Evolutionary conservation across 495 filamentous ascomycete genomes (phyloP), one percentile per base, ranked within the genome.

Genomic region (Talaromyces thailandensis): DNA sequence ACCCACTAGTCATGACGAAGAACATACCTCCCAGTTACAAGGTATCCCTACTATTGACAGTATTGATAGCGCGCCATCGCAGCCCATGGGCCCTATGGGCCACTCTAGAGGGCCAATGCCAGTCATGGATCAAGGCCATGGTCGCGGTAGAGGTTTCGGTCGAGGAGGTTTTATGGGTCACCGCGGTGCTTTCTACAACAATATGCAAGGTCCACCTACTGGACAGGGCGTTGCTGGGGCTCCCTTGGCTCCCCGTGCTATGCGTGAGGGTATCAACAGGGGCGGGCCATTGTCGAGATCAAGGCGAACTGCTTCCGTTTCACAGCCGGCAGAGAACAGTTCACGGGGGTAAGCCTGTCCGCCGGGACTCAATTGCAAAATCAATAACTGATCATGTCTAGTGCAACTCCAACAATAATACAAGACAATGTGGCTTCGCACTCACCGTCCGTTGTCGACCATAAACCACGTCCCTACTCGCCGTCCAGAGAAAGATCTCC

Each of bases 201-300:
- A 62, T 61, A 63, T 61, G 61, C 71, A 45, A 63, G 66, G 35
- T 61, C 67, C 4, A 62, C 77, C 78, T 0, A 71, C 72, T 66
- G 84, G 83, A 12, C 75, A 79, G 43, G 86, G 86, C n/a, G 86
- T 89, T 51, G 84, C 82, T 71, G 86, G 86, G 72, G 94, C 94
- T 26, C 94, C 94, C 29, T 94, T 88, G 58, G 94, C 91, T 1
- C 94, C 94, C 2, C 92, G 94, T 73, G 94, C 95, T 18, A 92
- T 98, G 86, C 79, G 95, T 64, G 85, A 93, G 68, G 92, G 93
- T 51, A 87, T 86, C 71, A 81, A 85, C 1, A 74, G 78, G 7
- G 73, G 78, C n/a, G 70, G 77, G n/a, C 67, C 67, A 16, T 73
- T 75, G 61, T 73, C 75, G 35, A 60, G 48, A 11, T 66, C 70